Evolutionary conservation across 371 early-diverging fungal species (phyloP), one percentile per base, ranked within the genome.

Genomic region (Rhizomucor pusillus): DNA sequence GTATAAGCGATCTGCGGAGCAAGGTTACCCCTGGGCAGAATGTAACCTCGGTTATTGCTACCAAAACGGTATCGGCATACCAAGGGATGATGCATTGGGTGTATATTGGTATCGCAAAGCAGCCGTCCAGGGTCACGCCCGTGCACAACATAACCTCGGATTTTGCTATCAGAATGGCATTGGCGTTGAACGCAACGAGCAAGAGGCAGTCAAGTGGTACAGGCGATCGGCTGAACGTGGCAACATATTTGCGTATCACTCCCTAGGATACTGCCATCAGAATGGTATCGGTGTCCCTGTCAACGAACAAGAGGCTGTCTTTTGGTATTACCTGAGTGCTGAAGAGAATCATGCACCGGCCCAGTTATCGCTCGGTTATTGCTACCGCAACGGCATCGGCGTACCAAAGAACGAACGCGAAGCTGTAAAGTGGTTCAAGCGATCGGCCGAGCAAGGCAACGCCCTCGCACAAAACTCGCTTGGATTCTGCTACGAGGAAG

Each of bases 191-290:
- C 73, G 81, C 55, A 67, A 88, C 54, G 70, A 81, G 14, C 64
- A 59, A 20, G 74, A 77, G 56, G 94, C 95, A 10, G 76, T 88
- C 49, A 59, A 69, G 59, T 90, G 86, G 87, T 91, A 80, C 63
- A 72, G 73, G 49, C 79, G 81, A 47, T 80, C 91, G 22, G 93
- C 94, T 1, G 84, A 81, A 36, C 82, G 82, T 29, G 90, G 89
- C 20, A 89, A 91, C 53, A 80, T 87, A 11, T 84, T 89, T 56
- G 94, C 91, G 2, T 82, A 83, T 48, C 91, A 91, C 49, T 90
- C 90, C 2, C 78, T 95, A 33, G 97, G 94, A 6, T 93, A 89
- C 61, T 95, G 95, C 63, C 93, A 87, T 62, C 92, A 91, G 48
- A 90, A 95, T 60, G 95, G 93, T 14, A 79, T 90, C 40, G 93